phyloP scores from a whole-genome alignment of 345 rosid species.

The Acer campestre region DNA sequence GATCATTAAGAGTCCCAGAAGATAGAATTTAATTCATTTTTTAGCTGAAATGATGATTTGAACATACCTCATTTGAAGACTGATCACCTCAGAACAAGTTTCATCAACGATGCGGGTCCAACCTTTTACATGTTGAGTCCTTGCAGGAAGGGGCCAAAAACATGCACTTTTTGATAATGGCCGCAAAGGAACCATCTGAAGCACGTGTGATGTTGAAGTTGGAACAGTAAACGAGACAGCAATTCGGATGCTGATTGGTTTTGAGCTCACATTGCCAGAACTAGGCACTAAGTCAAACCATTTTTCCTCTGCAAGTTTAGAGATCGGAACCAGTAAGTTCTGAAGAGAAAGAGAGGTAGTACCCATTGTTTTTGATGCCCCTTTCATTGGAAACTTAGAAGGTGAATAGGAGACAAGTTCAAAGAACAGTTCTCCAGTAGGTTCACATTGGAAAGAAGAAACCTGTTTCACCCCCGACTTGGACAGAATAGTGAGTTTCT shows the following conservation, averaged over 20 bases:
- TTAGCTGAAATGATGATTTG: constrained; percentile 12
- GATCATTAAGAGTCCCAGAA: background rate
- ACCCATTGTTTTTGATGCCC: constrained; percentile 56
- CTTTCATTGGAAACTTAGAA: constrained; percentile 44
- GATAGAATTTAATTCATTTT: background rate
- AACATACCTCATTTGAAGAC: constrained; percentile 85
- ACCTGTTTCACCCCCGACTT: constrained; percentile 66
- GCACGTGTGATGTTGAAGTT: constrained; percentile 44
- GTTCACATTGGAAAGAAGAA: constrained; percentile 77
- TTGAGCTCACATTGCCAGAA: constrained; percentile 36
- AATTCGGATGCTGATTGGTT: constrained; percentile 60
- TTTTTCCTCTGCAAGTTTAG: constrained; percentile 67
- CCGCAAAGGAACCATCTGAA: constrained; percentile 53
- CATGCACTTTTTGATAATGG: constrained; percentile 55
- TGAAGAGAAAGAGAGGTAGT: constrained; percentile 54
- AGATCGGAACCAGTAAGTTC: constrained; percentile 60
- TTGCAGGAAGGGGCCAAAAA: constrained; percentile 59
- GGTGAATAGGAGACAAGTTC: constrained; percentile 63
- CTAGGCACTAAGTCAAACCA: constrained; percentile 72
- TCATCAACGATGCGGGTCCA: constrained; percentile 50
- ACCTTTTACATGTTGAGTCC: constrained; percentile 44
- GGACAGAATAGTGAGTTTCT: constrained; percentile 54
- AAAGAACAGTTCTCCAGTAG: constrained; percentile 73
- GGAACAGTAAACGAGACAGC: constrained; percentile 79
- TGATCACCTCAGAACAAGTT: constrained; percentile 61